A percentile compares a stretch with the other conserved stretches of the same genome.
phyloP scores from a whole-genome alignment of 768 basidiomycete species.

The Termitomyces sp. region DNA sequence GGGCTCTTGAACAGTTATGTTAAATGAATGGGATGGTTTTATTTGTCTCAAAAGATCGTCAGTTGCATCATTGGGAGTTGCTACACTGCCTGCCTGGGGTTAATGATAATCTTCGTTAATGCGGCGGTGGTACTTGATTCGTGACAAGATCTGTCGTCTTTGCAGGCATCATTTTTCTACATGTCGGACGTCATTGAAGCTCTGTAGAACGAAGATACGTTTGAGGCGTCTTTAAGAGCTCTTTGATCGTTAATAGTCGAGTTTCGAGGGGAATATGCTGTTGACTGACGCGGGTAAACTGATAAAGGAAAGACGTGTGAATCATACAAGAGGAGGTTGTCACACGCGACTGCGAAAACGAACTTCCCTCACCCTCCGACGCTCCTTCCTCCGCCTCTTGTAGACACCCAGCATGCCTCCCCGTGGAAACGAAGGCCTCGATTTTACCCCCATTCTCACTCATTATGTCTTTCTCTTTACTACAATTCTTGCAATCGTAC shows the following conservation, averaged over 20 bases:
- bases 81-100: too few species aligned
- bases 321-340: slow-evolving; percentile 1
- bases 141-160: slow-evolving; percentile 1
- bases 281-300: neutral
- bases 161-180: neutral
- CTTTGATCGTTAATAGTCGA: too few species aligned
- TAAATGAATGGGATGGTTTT: neutral
- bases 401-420: slow-evolving; percentile 39
- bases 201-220: neutral
- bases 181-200: neutral
- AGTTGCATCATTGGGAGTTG: too few species aligned
- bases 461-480: slow-evolving; percentile 93
- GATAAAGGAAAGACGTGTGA: neutral
- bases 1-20: neutral
- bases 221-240: neutral
- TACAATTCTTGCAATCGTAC: slow-evolving; percentile 72
- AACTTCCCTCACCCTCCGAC: slow-evolving; percentile 1
- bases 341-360: slow-evolving; percentile 5
- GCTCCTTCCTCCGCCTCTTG: slow-evolving; percentile 2
- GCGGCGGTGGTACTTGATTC: neutral
- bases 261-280: slow-evolving; percentile 1
- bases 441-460: slow-evolving; percentile 85
- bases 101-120: neutral
- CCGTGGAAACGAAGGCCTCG: slow-evolving; percentile 62
- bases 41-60: too few species aligned